Evolutionary conservation across 352 stramenopile species (phyloP), one percentile per base, ranked within the genome.

Genomic region (Aphanomyces cochlioides): DNA sequence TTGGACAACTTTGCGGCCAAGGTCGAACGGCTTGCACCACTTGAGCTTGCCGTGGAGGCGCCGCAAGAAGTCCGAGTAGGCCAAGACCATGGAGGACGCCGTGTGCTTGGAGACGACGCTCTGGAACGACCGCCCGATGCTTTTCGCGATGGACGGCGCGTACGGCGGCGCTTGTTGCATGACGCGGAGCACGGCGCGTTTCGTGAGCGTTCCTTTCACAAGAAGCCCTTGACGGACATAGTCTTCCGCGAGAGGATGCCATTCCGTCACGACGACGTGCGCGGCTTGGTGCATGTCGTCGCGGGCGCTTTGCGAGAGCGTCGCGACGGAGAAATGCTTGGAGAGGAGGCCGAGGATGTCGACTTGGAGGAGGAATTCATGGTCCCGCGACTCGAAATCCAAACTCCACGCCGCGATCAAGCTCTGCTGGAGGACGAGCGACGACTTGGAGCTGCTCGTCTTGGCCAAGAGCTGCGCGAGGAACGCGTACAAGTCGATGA

Each of bases 341-440:
- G 92, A 84, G 2, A 94, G 47, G 3, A 79, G 86, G 7, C 78
- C 80, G 39, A 96, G 45, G n/a, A 96, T 89, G 8, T 84, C 86
- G 7, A 79, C 83, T 56, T 92, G 88, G 34, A 96, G 73, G 41
- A 96, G 72, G 50, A 89, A 93, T 34, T 84, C 79, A 53, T 96
- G 88, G 66, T 96, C 88, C 19, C 80, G 79, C 2, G 86, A 76
- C 66, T 96, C 88, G 47, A 94, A 96, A 65, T 96, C 88, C 57
- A 96, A 65, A 66, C 78, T 84, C 85, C 85, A 96, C 0, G 88
- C 81, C 45, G 84, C 93, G 28, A 94, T 63, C 61, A 96, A 37
- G 21, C 59, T 67, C 41, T 67, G 59, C 41, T 67, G 59, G 41
- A 21, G 43, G 3, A 67, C 39, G 17, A 21, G 57, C 38, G 57